Conservation (phyloP, 1,284 basidiomycete genomes). For the Puccinia hordei region DNA sequence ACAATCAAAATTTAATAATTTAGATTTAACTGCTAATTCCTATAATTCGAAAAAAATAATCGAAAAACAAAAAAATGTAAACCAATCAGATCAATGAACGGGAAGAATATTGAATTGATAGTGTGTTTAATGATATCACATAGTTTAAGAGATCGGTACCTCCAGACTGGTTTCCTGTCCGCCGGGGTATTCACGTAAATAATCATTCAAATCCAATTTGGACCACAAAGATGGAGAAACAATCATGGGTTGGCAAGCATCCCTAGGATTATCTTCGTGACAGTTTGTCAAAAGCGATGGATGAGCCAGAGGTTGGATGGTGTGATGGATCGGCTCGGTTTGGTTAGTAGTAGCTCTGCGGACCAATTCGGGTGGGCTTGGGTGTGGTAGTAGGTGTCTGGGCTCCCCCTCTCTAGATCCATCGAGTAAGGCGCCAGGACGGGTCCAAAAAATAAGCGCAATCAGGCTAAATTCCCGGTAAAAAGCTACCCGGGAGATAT, state of each 20-base stretch:
- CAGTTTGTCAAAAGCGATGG: neutral
- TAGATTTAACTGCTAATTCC: conserved; percentile 26
- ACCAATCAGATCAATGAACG: no score
- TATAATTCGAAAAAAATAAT: neutral
- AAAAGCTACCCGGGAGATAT: no score
- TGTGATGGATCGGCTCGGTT: neutral
- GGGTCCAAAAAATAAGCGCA: no score
- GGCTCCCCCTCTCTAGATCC: no score
- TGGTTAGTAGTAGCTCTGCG: no score
- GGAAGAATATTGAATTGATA: no score
- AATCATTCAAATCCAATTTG: conserved; percentile 28
- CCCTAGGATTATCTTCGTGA: neutral
- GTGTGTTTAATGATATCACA: neutral
- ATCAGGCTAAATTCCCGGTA: no score
- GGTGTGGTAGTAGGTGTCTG: no score
- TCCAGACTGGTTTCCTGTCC: conserved; percentile 22
- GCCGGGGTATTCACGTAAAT: conserved; percentile 35
- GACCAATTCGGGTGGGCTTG: no score
- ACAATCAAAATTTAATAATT: conserved; percentile 42
- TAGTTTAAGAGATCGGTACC: neutral
- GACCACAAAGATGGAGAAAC: conserved; percentile 22
- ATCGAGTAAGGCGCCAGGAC: no score
- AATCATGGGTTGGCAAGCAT: conserved; percentile 14
- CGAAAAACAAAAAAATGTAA: neutral
- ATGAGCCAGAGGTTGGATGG: neutral